Base-by-base conservation (phyloP, 2,329 filamentous ascomycete genomes). In the Verticillium zaregamsianum region DNA sequence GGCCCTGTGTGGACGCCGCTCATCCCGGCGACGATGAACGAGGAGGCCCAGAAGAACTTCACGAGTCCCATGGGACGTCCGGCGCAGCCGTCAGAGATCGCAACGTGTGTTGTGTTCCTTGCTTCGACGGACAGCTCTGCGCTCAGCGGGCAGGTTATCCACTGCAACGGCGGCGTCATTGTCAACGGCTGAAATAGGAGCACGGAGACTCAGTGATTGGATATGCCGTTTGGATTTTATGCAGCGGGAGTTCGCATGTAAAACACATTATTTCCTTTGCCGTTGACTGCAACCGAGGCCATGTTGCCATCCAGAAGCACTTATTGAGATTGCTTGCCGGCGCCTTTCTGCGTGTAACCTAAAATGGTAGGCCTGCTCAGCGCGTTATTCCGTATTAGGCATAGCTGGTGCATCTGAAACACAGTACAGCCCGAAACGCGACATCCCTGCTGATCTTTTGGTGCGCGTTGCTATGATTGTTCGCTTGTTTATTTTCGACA, bases 1-100 rank as follows among this genome's bases (percentile, higher is more conserved):
- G 91, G 92, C 0, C 90, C 91, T 59, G 89, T 93, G 17, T 92
- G 89, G 89, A 92, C 90, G 0, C 90, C 90, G 0, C 78, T 93
- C 3, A 91, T 92, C 60, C 89, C 89, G 0, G 77, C 87, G 0
- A 92, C 89, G 0, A 92, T 93, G 90, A 84, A 78, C 60, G 80
- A 87, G 2, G 79, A 88, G 65, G 89, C 89, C 0, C 86, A 92
- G 75, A 86, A 92, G 74, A 78, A 90, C 64, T 94, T 94, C 73
- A 84, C 81, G 2, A 83, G 83, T 25, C 91, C 91, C 0, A 92
- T 95, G 79, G 91, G 91, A 4, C 80, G 92, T 23, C 90, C 90
- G 0, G 88, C 86, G 2, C 91, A 95, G 75, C 92, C 91, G 2
- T 90, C 86, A 61, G 92, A 96, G 80, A 89, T 95, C 64, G 91